Base-by-base conservation (phyloP, 306 rosid genomes). In the Bauhinia variegata region DNA sequence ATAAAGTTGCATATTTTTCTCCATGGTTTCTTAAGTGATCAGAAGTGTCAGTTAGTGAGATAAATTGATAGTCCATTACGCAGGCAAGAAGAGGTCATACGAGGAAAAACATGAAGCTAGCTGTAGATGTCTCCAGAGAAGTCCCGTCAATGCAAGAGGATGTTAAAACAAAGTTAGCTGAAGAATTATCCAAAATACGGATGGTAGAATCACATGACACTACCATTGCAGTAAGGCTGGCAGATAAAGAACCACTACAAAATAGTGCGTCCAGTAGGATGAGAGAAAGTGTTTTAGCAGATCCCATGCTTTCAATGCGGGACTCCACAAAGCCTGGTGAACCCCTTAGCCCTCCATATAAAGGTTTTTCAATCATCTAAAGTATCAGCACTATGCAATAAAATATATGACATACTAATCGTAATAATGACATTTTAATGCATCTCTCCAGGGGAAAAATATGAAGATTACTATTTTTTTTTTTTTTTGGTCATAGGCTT, bases 171-270 rank as follows among this genome's bases (percentile, higher is more conserved):
- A 79, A 80, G 81, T 78, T 89, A 66, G 88, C 86, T 2, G 91
- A 84, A 69, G 96, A 84, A 69, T 54, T 86, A 34, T 88, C 97
- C 63, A 83, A 79, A 80, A 84, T 83, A 74, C 79, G 81, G 84
- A 78, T 82, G 81, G 91, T 71, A 15, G 96, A 86, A 74, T 75
- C 85, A 30, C 60, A 65, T 58, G 82, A 77, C 47, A 44, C 57
- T 43, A 47, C 66, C 52, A 47, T 74, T 15, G 60, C 66, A 47
- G 68, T 64, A 14, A 75, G 54, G 50, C 71, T 76, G 19, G 74
- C 49, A 53, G 67, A 49, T 52, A 37, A 74, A 60, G 81, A 48
- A 60, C 63, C 68, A 54, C 47, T 41, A 50, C 70, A 41, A 57
- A 76, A 28, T 59, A 63, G 60, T 65, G 50, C 17, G 60, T 63